These are phyloP conservation scores for Cladobotryum mycophilum DNA, from an alignment of 2,329 filamentous ascomycete genomes.

Conservation along the genomic window DNA sequence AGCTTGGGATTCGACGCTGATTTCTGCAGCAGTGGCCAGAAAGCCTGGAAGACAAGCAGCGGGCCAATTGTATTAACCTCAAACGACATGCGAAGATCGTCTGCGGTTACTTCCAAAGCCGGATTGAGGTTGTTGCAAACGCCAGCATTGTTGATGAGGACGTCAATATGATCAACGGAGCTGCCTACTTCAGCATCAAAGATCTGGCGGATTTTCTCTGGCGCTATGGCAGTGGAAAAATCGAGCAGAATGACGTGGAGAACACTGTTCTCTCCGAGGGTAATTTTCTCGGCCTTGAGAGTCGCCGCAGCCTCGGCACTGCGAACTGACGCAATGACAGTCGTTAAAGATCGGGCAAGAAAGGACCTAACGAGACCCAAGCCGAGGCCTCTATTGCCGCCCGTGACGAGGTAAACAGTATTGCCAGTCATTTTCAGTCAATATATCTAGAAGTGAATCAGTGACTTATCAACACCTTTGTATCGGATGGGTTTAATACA, in stretches of 20 bases:
- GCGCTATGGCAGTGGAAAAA: conserved; percentile 21
- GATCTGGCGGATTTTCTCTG: conserved; percentile 15
- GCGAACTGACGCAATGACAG: conserved; percentile 33
- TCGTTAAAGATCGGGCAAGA: conserved; percentile 49
- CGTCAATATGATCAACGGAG: conserved; percentile 36
- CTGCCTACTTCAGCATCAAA: conserved; percentile 18
- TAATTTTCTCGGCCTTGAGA: conserved; percentile 17
- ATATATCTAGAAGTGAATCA: too few species aligned
- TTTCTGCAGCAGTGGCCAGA: conserved; percentile 30
- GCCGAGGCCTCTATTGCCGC: conserved; percentile 36
- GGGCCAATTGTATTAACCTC: conserved; percentile 40
- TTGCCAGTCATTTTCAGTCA: conserved; percentile 9
- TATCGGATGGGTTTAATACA: too few species aligned
- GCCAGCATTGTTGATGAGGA: conserved; percentile 48
- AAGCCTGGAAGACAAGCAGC: conserved; percentile 28
- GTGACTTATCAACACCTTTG: too few species aligned
- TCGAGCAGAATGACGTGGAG: conserved; percentile 35
- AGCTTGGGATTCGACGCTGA: conserved; percentile 23
- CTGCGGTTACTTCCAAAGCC: conserved; percentile 22
- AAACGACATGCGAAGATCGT: conserved; percentile 33
- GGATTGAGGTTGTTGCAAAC: conserved; percentile 26
- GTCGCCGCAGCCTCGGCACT: conserved; percentile 15
- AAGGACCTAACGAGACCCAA: conserved; percentile 30
- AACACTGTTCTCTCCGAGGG: conserved; percentile 22
- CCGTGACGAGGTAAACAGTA: conserved; percentile 33